A percentile compares a stretch with the other conserved stretches of the same genome.
These are phyloP conservation scores for Prunus dulcis DNA, from an alignment of 306 rosid genomes.

Conservation along the genomic window DNA sequence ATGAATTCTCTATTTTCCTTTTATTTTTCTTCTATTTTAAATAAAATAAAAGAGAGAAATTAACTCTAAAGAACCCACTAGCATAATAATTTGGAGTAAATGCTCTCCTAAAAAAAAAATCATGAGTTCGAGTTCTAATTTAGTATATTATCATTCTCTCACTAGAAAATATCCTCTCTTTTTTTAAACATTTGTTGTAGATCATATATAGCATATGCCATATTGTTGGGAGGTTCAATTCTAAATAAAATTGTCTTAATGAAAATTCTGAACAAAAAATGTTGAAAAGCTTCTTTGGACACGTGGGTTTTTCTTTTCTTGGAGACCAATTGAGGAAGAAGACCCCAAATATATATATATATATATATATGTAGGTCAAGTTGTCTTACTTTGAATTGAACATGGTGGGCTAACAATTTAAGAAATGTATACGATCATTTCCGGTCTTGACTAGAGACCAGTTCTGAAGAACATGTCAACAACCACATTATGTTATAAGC, in stretches of 20 bases:
- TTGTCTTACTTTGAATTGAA: conserved; percentile 5
- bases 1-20: neutral
- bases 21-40: neutral
- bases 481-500: neutral
- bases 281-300: neutral
- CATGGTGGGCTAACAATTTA: neutral
- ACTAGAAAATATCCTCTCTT: too few species aligned
- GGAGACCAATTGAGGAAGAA: neutral
- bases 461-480: conserved; percentile 4
- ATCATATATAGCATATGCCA: too few species aligned
- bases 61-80: too few species aligned
- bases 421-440: neutral
- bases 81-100: too few species aligned
- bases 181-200: too few species aligned
- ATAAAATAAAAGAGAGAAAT: neutral
- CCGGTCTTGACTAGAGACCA: neutral
- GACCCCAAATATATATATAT: neutral
- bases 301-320: neutral
- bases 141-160: too few species aligned
- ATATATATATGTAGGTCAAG: neutral
- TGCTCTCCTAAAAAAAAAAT: accelerated
- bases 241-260: too few species aligned
- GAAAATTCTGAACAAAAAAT: too few species aligned
- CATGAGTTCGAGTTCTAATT: neutral
- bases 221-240: too few species aligned